Base-by-base conservation (phyloP, 2,329 filamentous ascomycete genomes). In the Xylaria polymorpha region DNA sequence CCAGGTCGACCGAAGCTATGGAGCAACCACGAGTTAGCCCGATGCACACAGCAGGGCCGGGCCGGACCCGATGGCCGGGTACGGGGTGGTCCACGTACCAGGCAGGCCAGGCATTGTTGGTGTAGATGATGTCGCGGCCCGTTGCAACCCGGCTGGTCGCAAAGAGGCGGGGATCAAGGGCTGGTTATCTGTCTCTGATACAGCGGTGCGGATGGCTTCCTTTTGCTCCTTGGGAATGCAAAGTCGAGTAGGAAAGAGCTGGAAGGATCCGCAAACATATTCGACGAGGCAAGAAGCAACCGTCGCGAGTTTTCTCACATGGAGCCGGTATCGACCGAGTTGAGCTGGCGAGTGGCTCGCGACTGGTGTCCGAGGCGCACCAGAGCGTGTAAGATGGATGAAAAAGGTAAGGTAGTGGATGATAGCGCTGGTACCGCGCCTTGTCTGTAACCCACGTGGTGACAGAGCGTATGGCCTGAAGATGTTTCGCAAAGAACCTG, bases 1-100 rank as follows among this genome's bases (percentile, higher is more conserved):
- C 96, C 77, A 99, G 90, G 82, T 99, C 95, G 83, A 99, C 94
- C 83, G 94, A 97, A 76, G 93, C 94, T 97, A 77, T 53, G 60
- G 6, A 60, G 37, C 22, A 35, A 68, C 66, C 53, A 58, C 32
- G 29, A 60, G 72, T 71, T 62, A 66, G 67, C 64, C 51, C 60
- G n/a, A 56, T 43, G 46, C 64, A 50, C 37, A 60, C 29, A 44
- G 68, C 60, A 63, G 51, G 59, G 37, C 35, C 18, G 22, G 29
- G 58, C 59, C 32, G 51, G 4, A 41, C 37, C 39, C 18, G 29
- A 51, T 1, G 29, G 29, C 64, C 55, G 39, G 41, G 41, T 37
- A 59, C 64, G 55, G 59, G 20, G 61, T n/a, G 53, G 50, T 43
- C 50, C 41, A 78, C 85, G 79, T 80, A 88, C 86, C 82, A 78